Base-by-base conservation (phyloP, 2,329 filamentous ascomycete genomes). In the Blastomyces silverae region DNA sequence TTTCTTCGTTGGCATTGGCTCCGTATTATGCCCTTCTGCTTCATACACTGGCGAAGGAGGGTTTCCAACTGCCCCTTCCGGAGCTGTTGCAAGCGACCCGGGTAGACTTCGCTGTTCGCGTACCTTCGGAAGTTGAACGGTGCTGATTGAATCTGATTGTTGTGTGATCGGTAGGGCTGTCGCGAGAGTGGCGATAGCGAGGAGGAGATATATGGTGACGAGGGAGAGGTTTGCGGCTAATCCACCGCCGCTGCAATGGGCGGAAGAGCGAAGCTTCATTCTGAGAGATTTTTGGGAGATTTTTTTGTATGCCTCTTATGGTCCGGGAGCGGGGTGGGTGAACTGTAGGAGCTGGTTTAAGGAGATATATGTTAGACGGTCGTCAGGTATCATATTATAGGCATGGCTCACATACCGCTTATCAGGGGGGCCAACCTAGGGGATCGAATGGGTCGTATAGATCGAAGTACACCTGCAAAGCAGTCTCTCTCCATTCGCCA, bases 71-170 rank as follows among this genome's bases (percentile, higher is more conserved):
- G 58, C 58, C 4, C 58, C 58, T 22, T 61, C n/a, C 11, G 58
- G 58, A 61, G 58, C 58, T n/a, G 25, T 61, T 39, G 28, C 42
- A 15, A 61, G 58, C 17, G 44, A 61, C 20, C 58, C 58, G 17
- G 44, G 58, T 37, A 61, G 44, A 28, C 58, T 61, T 50, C 58
- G 58, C 20, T 28, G 17, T 37, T 61, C 25, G 20, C 31, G 25
- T 17, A 11, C 17, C 15, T 31, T 61, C 2, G 58, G 20, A 34
- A 31, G 8, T 48, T 50, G 15, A 31, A n/a, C n/a, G 25, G 42
- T 22, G 44, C 20, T n/a, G 44, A 42, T 11, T 48, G 58, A 50
- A 17, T 34, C 22, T 6, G 28, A n/a, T n/a, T 48, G 58, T n/a
- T 34, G 44, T 50, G 34, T 28, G 42, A 50, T 50, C 20, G 58